Evolutionary conservation across 768 basidiomycete species (phyloP).

Genomic region (Tremella yokohamensis): DNA sequence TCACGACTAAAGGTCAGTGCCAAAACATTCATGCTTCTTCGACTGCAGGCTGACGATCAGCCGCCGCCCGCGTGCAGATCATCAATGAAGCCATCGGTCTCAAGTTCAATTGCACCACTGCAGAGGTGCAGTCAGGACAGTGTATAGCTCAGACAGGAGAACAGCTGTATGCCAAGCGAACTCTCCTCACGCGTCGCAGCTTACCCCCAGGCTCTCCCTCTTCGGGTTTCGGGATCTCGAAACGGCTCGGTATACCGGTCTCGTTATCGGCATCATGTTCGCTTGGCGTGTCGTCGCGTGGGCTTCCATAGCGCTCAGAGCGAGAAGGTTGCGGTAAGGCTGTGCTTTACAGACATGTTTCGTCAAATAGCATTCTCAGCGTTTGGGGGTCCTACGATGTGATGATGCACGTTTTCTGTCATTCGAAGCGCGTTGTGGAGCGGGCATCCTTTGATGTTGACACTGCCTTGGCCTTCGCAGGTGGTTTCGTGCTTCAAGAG

Average conservation of each 20-base stretch:
- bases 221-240: constrained; percentile 42
- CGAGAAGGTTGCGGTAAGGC: constrained; percentile 22
- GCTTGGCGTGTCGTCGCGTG: constrained; percentile 43
- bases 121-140: constrained; percentile 38
- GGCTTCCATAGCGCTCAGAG: constrained; percentile 25
- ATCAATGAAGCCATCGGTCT: constrained; percentile 52
- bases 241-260: constrained; percentile 36
- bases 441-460: too few relatives aligned
- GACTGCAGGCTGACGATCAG: constrained; percentile 9
- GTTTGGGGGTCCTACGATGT: too few relatives aligned
- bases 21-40: neutral
- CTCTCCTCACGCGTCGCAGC: neutral
- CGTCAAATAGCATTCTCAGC: too few relatives aligned
- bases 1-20: constrained; percentile 23
- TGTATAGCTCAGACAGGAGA: constrained; percentile 52
- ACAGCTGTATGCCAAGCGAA: constrained; percentile 36
- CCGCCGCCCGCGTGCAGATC: constrained; percentile 47
- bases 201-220: constrained; percentile 38
- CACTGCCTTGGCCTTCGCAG: too few relatives aligned
- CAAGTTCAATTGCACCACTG: constrained; percentile 45
- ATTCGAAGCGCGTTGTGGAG: too few relatives aligned
- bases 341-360: too few relatives aligned
- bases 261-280: constrained; percentile 39
- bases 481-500: too few relatives aligned
- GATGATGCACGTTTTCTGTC: too few relatives aligned